These are phyloP conservation scores for Alternaria arborescens DNA, from an alignment of 2,329 filamentous ascomycete species.

Conservation along the genomic window DNA sequence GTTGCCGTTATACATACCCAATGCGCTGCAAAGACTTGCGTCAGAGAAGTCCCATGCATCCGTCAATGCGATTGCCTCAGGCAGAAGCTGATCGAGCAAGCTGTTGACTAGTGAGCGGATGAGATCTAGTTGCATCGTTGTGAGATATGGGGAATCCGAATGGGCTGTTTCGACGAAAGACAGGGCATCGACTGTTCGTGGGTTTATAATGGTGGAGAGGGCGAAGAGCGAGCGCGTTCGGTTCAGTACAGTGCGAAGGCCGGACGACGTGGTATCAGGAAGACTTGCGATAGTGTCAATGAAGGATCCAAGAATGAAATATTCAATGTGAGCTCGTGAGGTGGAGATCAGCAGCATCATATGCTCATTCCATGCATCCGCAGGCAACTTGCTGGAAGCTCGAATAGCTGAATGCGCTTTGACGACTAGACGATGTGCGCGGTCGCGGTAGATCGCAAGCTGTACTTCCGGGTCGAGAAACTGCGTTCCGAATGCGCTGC, in stretches of 20 bases:
- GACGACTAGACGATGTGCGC: slow-evolving; percentile 26
- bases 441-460: slow-evolving; percentile 33
- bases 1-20: slow-evolving; percentile 60
- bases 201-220: slow-evolving; percentile 52
- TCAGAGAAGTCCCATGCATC: slow-evolving; percentile 62
- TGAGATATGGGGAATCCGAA: not conserved
- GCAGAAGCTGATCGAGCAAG: slow-evolving; percentile 56
- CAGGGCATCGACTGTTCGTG: slow-evolving; percentile 32
- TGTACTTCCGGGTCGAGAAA: slow-evolving; percentile 31
- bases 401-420: slow-evolving; percentile 13
- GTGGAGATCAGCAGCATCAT: slow-evolving; percentile 39
- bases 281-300: slow-evolving; percentile 6
- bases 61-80: slow-evolving; percentile 59
- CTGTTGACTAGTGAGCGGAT: slow-evolving; percentile 40
- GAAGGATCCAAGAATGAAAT: slow-evolving; percentile 33
- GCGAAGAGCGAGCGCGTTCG: slow-evolving; percentile 57
- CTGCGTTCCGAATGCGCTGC: not conserved
- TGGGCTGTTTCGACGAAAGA: slow-evolving; percentile 34
- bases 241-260: slow-evolving; percentile 17
- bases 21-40: slow-evolving; percentile 59
- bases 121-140: slow-evolving; percentile 44
- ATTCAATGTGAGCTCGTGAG: slow-evolving; percentile 38
- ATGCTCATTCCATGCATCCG: slow-evolving; percentile 38
- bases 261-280: slow-evolving; percentile 17
- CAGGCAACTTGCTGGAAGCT: slow-evolving; percentile 10